Conservation (phyloP, 2,329 filamentous ascomycete species). For the Elsinoe necatrix region DNA sequence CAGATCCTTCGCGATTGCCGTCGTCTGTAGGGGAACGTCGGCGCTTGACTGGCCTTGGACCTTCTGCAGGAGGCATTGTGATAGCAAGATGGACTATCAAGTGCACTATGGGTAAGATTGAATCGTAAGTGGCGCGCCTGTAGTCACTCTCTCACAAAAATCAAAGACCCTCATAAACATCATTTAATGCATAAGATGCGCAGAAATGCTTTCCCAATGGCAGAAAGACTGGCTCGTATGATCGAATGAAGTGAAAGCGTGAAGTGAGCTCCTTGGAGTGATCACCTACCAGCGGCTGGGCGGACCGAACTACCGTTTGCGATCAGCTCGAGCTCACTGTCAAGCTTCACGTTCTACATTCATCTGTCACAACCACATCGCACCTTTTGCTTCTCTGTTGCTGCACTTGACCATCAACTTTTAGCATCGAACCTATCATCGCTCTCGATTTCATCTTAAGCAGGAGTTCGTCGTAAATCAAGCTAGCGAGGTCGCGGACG, state of each 20-base stretch:
- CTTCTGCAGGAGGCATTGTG: constrained; percentile 14
- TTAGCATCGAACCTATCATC: not conserved
- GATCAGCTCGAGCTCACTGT: constrained; percentile 12
- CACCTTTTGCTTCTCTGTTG: not conserved
- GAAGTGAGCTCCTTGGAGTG: not conserved
- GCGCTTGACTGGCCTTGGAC: constrained; percentile 13
- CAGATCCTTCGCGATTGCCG: constrained; percentile 9
- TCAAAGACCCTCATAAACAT: not conserved
- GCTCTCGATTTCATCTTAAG: too few species aligned
- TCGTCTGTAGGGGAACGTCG: constrained; percentile 15
- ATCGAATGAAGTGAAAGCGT: not conserved
- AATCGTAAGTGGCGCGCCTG: too few species aligned
- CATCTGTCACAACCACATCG: not conserved
- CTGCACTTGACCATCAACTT: not conserved
- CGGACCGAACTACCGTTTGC: not conserved
- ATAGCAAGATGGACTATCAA: not conserved
- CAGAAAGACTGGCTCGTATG: not conserved
- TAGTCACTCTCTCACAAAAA: not conserved
- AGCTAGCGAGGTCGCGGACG: not conserved
- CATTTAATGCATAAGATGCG: not conserved
- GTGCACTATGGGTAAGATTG: not conserved
- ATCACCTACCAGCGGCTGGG: not conserved
- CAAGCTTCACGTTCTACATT: not conserved
- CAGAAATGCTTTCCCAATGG: not conserved
- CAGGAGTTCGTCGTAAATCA: not conserved